Conservation (phyloP, 192 early-diverging fungal species). For the Linnemannia schmuckeri region DNA sequence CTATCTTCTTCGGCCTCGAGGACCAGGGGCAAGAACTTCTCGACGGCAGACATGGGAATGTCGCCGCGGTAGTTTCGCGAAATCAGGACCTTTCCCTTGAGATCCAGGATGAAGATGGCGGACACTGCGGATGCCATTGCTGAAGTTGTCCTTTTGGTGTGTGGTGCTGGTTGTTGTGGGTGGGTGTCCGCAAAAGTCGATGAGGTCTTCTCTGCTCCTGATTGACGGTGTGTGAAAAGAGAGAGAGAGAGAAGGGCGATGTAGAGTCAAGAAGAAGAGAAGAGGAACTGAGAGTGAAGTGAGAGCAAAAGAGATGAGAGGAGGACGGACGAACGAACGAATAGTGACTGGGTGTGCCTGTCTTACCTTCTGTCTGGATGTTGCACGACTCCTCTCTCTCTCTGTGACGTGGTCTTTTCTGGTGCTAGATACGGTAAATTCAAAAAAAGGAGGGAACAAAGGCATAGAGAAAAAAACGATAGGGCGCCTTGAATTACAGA, state of each 20-base stretch:
- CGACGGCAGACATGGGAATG: slow-evolving; percentile 95
- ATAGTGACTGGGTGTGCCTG: too few relatives aligned
- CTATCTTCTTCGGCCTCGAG: slow-evolving; percentile 95
- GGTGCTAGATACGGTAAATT: background rate
- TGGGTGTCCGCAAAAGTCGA: background rate
- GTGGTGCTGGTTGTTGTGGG: background rate
- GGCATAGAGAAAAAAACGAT: background rate
- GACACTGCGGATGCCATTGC: slow-evolving; percentile 61
- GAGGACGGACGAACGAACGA: too few relatives aligned
- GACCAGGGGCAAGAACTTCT: slow-evolving; percentile 98
- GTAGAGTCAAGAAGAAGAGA: background rate
- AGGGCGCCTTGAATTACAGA: too few relatives aligned
- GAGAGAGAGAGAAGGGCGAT: background rate
- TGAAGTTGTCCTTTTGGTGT: background rate
- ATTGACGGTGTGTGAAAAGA: background rate
- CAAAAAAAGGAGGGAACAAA: background rate
- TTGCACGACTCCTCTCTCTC: background rate
- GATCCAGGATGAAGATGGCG: slow-evolving; percentile 93
- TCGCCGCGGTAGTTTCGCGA: slow-evolving; percentile 98
- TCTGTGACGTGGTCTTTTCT: slow-evolving; percentile 3
- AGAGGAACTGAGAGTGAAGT: too few relatives aligned
- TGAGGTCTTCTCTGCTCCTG: background rate
- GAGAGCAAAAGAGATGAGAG: too few relatives aligned
- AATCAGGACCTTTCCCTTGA: slow-evolving; percentile 99
- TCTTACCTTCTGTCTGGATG: too few relatives aligned